Percentiles rank a stretch among this genome's conserved stretches.
Conservation (phyloP, 2,329 filamentous ascomycete genomes). For the Cladosporium cucumerinum region DNA sequence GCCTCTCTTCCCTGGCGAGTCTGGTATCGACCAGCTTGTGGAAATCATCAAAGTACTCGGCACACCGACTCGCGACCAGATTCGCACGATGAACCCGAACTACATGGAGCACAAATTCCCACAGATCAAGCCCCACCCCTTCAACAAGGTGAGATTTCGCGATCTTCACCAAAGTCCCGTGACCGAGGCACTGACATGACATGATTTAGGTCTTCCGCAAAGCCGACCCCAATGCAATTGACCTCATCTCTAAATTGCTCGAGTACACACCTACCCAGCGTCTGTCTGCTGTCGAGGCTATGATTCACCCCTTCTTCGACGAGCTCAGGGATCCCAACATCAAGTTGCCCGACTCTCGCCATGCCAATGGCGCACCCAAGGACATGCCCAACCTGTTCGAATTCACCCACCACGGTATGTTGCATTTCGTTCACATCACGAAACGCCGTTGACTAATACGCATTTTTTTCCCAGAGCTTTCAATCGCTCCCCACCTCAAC, state of each 20-base stretch:
- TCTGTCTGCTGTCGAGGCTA: conserved; percentile 87
- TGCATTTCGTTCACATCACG: conserved; percentile 18
- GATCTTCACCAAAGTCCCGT: neutral
- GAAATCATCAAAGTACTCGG: conserved; percentile 99
- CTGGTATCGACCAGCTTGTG: conserved; percentile 95
- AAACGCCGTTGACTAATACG: conserved; percentile 4
- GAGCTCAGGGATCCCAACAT: conserved; percentile 90
- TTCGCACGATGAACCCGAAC: conserved; percentile 99
- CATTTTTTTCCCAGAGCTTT: conserved; percentile 70
- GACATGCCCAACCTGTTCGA: conserved; percentile 88
- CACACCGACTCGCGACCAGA: conserved; percentile 94
- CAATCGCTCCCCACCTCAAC: conserved; percentile 88
- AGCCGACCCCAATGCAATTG: conserved; percentile 87
- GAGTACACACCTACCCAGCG: conserved; percentile 98
- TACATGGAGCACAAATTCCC: conserved; percentile 99
- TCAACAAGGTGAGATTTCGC: conserved; percentile 71
- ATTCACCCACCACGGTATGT: conserved; percentile 87
- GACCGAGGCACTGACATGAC: neutral
- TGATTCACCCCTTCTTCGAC: conserved; percentile 98
- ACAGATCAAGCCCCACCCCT: conserved; percentile 98
- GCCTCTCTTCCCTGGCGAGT: conserved; percentile 95
- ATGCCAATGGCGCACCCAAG: conserved; percentile 72
- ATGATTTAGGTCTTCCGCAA: conserved; percentile 80
- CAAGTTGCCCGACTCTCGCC: conserved; percentile 88
- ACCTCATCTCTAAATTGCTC: conserved; percentile 86